Base-by-base conservation (phyloP, 2,329 filamentous ascomycete species). In the Ceratocystis ficicola region DNA sequence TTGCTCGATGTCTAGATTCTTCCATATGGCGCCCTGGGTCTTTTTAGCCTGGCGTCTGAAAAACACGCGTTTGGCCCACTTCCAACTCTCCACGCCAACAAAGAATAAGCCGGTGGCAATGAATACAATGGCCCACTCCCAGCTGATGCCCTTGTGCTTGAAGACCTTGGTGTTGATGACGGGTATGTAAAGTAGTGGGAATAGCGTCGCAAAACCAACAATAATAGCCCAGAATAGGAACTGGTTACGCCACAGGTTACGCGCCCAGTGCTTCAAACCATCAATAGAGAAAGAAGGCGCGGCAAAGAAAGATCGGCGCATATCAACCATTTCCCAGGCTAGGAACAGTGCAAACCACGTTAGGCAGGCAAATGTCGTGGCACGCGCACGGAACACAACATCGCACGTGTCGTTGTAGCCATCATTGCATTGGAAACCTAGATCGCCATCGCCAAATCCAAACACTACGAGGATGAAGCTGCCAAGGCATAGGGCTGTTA, bases 271-370 rank as follows among this genome's bases (percentile, higher is more conserved):
- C 28, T 7, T n/a, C 17, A 59, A 15, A 1, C 55, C 55, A 5
- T 22, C 55, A 15, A 25, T 8, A 0, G 83, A 85, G 66, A 86
- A 79, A 72, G 84, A 83, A 66, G 76, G 76, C 71, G 81, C 83
- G 28, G 80, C 82, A 81, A 91, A 90, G 77, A 91, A 88, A 6
- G 83, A 86, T 55, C 86, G 83, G 25, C 87, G 84, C 75, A 87
- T 81, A 71, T 88, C 81, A 68, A 89, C 80, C 81, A 89, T 87
- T 73, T 91, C 87, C 88, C 88, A 91, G 0, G 88, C 88, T 4
- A 89, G 78, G 77, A 90, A 88, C 20, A 90, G 80, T 0, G 86
- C 86, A 70, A 86, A 87, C 87, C 87, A 90, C 0, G 87, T 90
- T 64, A 90, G 79, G 69, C 83, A 87, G 41, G 85, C 86, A 71